phyloP scores from a whole-genome alignment of 2,329 filamentous ascomycete genomes.

The Verticillium dahliae region DNA sequence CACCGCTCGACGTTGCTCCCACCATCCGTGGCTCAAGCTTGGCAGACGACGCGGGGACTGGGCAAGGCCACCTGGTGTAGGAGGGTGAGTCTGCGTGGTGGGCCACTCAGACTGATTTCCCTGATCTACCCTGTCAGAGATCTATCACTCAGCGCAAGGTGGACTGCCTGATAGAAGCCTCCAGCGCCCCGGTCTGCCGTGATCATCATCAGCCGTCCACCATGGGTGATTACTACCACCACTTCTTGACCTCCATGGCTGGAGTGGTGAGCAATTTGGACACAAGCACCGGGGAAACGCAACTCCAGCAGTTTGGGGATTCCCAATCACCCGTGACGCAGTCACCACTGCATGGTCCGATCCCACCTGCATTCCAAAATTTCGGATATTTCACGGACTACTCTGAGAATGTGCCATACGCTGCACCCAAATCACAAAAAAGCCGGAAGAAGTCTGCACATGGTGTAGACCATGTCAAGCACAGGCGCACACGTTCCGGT shows the following conservation, averaged over 20 bases:
- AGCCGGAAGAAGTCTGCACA: constrained; percentile 44
- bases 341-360: constrained; percentile 17
- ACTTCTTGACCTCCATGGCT: constrained; percentile 47
- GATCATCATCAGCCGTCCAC: background rate
- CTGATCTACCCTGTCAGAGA: background rate
- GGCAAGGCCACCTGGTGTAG: too few species aligned
- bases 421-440: constrained; percentile 39
- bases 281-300: constrained; percentile 31
- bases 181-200: background rate
- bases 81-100: background rate
- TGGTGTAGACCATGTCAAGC: constrained; percentile 71
- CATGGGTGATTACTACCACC: constrained; percentile 53
- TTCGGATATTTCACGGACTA: constrained; percentile 44
- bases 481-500: constrained; percentile 85
- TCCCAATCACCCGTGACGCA: constrained; percentile 17
- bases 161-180: too few species aligned
- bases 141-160: too few species aligned
- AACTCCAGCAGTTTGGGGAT: constrained; percentile 27
- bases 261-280: constrained; percentile 31
- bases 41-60: background rate
- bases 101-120: background rate
- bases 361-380: constrained; percentile 37
- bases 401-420: constrained; percentile 42
- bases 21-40: background rate
- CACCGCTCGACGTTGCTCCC: background rate